These are phyloP conservation scores for Tarenaya hassleriana DNA, from an alignment of 345 rosid genomes.

Conservation along the genomic window DNA sequence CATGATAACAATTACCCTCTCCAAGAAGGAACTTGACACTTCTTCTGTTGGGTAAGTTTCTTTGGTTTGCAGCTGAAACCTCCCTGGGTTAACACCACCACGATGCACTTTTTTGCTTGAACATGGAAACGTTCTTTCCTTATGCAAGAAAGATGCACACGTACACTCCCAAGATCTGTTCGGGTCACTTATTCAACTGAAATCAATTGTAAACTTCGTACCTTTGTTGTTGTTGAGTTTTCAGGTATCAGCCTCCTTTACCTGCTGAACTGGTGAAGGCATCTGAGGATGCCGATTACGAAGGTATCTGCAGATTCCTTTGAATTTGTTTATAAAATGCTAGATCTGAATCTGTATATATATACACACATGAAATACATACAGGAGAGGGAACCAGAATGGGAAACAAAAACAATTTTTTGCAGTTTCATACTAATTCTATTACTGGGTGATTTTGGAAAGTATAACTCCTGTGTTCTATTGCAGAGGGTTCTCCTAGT, in stretches of 20 bases:
- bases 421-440: not conserved
- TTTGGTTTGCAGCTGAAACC: not conserved
- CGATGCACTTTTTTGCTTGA: no score
- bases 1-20: conserved; percentile 45
- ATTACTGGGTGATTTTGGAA: no score
- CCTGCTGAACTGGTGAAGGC: conserved; percentile 45
- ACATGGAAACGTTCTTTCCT: no score
- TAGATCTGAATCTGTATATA: no score
- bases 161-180: not conserved
- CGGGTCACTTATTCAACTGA: not conserved
- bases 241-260: conserved; percentile 57
- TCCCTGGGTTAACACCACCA: not conserved
- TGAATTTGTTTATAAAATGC: not conserved
- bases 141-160: not conserved
- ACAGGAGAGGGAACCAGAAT: not conserved
- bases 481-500: conserved; percentile 50
- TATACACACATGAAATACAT: not conserved
- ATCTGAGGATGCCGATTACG: conserved; percentile 26
- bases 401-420: not conserved
- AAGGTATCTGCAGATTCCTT: conserved; percentile 29
- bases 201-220: conserved; percentile 1
- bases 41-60: conserved; percentile 49
- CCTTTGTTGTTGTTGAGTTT: not conserved
- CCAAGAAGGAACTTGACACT: conserved; percentile 41
- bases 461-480: not conserved